Percentiles rank a stretch among this genome's conserved stretches.
These are phyloP conservation scores for Adansonia gregorii DNA, from an alignment of 441 rosid species.

Conservation along the genomic window DNA sequence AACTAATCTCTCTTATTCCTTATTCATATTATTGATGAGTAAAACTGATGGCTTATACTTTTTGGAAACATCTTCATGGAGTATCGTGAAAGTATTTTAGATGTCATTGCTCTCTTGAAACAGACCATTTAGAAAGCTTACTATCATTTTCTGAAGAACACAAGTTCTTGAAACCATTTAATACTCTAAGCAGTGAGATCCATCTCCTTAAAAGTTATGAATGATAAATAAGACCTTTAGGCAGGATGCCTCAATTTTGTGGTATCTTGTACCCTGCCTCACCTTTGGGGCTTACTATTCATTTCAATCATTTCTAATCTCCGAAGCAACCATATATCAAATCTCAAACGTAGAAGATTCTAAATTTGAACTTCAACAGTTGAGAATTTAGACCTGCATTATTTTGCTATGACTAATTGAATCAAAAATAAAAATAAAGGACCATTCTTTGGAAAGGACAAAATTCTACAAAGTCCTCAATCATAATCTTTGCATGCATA, in stretches of 20 bases:
- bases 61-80: not conserved
- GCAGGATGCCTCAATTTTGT: not conserved
- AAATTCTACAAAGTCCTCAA: not conserved
- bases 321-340: not conserved
- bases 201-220: not conserved
- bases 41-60: not conserved
- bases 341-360: constrained; percentile 10
- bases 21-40: not conserved
- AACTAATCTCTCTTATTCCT: not conserved
- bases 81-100: not conserved
- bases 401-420: not conserved
- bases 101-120: not conserved
- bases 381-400: not conserved
- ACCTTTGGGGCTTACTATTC: not conserved
- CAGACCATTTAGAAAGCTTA: not conserved
- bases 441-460: not conserved
- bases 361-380: not conserved
- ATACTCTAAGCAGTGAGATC: not conserved
- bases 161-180: constrained; percentile 7
- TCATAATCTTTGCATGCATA: not conserved
- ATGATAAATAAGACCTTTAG: not conserved
- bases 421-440: not conserved
- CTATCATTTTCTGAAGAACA: constrained; percentile 6
- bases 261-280: not conserved
- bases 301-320: constrained; percentile 6